Evolutionary conservation across 495 filamentous ascomycete genomes (phyloP), one percentile per base, ranked within the genome.

Genomic region (Trichoderma reesei): DNA sequence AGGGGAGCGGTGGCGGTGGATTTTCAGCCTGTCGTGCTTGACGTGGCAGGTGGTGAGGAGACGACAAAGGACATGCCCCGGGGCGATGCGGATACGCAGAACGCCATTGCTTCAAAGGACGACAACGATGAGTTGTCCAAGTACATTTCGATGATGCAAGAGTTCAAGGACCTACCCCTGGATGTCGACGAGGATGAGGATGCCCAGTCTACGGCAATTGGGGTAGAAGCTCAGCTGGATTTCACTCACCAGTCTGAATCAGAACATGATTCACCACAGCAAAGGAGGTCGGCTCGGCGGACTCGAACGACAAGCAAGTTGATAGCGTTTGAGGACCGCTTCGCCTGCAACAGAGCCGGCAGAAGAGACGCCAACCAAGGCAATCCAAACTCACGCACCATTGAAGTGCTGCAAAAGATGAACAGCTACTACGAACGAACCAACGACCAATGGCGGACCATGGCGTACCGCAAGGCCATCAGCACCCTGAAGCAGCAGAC

Each of bases 381-480:
- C 9, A 72, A 73, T 54, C 90, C 90, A 0, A 98, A 98, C 69
- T 75, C 75, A 2, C 75, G 81, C 10, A 96, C 90, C 0, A 93
- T 95, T 62, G 82, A 87, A 37, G 73, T 92, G n/a, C 78, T 96
- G 6, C 83, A 92, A 67, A 78, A 89, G 67, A 93, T 97, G 90
- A 79, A 83, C 60, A 85, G 89, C 63, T 90, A 95, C 73, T 96
- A 96, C 72, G 84, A 78, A 3, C 80, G 85, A 14, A 85, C 80
- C 7, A 78, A 83, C 11, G 94, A 98, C 69, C 79, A 85, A n/a
- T 98, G 92, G 90, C 85, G 91, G 5, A 80, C 79, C 0, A 72
- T 84, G 2, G 88, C 90, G 20, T 97, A 97, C 70, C 86, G 92
- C 31, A 90, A 88, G 71, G 91, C 85, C 5, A 90, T 96, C 65